Conservation (phyloP, 2,329 filamentous ascomycete genomes). For the Bipolaris sorokiniana region DNA sequence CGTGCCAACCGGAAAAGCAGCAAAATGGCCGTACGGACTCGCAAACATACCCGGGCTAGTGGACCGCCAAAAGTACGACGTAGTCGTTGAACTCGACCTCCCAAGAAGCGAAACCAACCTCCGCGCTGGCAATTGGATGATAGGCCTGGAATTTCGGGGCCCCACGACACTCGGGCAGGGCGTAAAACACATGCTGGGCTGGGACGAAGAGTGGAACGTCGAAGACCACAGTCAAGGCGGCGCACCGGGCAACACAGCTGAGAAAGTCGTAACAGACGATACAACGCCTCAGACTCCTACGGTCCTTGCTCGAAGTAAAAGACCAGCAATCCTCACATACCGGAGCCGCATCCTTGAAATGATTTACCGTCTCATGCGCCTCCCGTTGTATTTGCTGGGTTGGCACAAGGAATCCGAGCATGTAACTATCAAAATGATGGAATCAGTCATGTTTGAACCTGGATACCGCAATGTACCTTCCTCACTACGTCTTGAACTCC, state of each 20-base stretch:
- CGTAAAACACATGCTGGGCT: conserved; percentile 33
- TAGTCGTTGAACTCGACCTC: conserved; percentile 75
- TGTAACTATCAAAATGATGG: conserved; percentile 73
- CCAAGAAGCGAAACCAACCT: conserved; percentile 80
- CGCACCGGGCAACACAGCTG: conserved; percentile 13
- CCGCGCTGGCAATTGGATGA: conserved; percentile 90
- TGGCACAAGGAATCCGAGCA: conserved; percentile 68
- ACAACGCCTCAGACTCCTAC: conserved; percentile 24
- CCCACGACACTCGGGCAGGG: conserved; percentile 17
- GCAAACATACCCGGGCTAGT: conserved; percentile 51
- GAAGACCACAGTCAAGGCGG: conserved; percentile 31
- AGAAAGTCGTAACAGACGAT: conserved; percentile 8
- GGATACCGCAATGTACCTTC: conserved; percentile 61
- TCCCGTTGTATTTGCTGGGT: conserved; percentile 73
- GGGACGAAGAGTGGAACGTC: conserved; percentile 42
- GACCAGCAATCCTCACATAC: conserved; percentile 82
- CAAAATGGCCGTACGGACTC: conserved; percentile 58
- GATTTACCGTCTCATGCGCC: conserved; percentile 38
- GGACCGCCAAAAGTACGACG: conserved; percentile 82
- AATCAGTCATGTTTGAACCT: conserved; percentile 69
- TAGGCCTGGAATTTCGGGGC: conserved; percentile 73
- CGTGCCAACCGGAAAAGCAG: conserved; percentile 5
- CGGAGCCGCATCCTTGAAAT: conserved; percentile 57
- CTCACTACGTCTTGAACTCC: conserved; percentile 68
- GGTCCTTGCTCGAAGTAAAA: conserved; percentile 61